Evolutionary conservation across 805 yeast species (phyloP).

Genomic region (Yarrowia sp.): DNA sequence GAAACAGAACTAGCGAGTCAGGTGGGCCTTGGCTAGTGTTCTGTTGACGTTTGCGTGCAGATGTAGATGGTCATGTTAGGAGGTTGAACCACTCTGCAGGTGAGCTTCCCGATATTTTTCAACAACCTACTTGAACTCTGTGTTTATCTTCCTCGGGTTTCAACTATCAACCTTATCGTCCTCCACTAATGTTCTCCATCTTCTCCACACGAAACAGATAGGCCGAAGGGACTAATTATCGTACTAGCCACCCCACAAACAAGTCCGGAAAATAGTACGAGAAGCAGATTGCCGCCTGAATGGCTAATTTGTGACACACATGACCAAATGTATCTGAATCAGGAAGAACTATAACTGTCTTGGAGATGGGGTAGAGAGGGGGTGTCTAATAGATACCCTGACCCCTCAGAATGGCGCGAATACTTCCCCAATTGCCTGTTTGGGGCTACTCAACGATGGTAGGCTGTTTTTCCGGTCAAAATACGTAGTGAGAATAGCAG

Average conservation of each 20-base stretch:
- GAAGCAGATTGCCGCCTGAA: background rate
- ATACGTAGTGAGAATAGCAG: no score
- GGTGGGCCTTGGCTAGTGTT: constrained; percentile 5
- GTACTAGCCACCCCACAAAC: background rate
- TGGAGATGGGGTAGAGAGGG: constrained; percentile 12
- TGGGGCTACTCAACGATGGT: background rate
- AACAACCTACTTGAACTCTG: constrained; percentile 1
- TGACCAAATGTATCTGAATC: background rate
- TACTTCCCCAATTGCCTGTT: background rate
- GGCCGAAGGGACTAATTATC: background rate
- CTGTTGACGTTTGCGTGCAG: constrained; percentile 1
- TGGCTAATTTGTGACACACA: background rate
- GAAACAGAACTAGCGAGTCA: constrained; percentile 2
- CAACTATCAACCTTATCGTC: constrained; percentile 20
- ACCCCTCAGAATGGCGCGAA: background rate
- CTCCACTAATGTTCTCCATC: constrained; percentile 1
- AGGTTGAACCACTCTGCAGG: background rate
- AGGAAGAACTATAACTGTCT: constrained; percentile 3
- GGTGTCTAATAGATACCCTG: background rate
- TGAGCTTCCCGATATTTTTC: background rate
- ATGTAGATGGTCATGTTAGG: background rate
- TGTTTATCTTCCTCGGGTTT: background rate
- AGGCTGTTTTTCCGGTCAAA: no score
- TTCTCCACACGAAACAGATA: constrained; percentile 5
- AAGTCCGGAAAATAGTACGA: constrained; percentile 8